Percentiles rank a stretch among this genome's conserved stretches.
Evolutionary conservation across 192 early-diverging fungal genomes (phyloP).

Genomic region (Linderina pennispora): DNA sequence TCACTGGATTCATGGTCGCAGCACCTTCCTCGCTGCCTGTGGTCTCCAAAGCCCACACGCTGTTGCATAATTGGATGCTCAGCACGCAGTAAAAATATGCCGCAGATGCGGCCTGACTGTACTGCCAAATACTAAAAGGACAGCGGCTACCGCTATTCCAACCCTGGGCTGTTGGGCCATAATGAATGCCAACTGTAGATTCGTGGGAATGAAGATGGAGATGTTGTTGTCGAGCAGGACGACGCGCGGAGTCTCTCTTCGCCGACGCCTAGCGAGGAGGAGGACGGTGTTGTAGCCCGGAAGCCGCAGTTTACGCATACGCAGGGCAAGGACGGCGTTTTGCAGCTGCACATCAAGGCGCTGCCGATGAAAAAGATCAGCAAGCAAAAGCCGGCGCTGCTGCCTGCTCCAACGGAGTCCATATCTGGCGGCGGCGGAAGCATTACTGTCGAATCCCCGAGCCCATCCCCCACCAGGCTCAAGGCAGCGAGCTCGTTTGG

Average conservation of each 20-base stretch:
- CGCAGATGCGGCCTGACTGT: no score
- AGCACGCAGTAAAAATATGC: no score
- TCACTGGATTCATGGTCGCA: no score
- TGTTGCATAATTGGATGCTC: no score
- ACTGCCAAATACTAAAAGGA: no score
- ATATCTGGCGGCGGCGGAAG: constrained; percentile 20
- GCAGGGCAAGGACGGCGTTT: constrained; percentile 23
- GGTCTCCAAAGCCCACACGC: no score
- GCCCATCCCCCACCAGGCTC: constrained; percentile 3
- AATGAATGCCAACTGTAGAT: no score
- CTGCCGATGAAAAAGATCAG: constrained; percentile 18
- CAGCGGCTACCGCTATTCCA: no score
- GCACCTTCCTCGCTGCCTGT: no score
- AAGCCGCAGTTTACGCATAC: constrained; percentile 25
- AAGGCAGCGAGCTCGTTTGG: constrained; percentile 5
- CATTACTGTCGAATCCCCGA: neutral
- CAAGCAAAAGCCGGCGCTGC: constrained; percentile 1
- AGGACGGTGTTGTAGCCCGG: constrained; percentile 26
- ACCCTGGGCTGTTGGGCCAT: no score
- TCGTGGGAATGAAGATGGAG: constrained; percentile 44
- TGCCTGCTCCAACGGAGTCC: no score
- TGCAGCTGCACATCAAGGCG: constrained; percentile 40
- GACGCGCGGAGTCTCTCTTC: constrained; percentile 25
- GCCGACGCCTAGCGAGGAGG: constrained; percentile 17
- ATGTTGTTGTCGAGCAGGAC: constrained; percentile 40